phyloP scores from a whole-genome alignment of 129 eudicot species.

The Sambucus nigra region DNA sequence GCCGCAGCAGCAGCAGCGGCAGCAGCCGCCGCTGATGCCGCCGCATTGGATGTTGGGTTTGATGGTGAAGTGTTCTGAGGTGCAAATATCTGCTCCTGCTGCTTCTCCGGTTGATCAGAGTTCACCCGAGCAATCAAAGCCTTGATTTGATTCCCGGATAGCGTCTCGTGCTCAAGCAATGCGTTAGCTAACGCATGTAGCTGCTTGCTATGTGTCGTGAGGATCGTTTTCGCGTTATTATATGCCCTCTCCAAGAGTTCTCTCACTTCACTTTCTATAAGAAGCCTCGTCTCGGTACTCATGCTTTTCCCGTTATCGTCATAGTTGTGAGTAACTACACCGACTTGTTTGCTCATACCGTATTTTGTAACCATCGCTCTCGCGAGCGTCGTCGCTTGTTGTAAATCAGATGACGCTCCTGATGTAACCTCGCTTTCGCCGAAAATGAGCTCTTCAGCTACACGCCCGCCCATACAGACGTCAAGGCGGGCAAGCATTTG shows the following conservation, averaged over 20 bases:
- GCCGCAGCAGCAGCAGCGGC: slow-evolving; percentile 63
- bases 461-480: slow-evolving; percentile 86
- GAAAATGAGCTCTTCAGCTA: slow-evolving; percentile 78
- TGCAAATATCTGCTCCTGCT: slow-evolving; percentile 24
- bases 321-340: slow-evolving; percentile 64
- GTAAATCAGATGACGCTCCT: slow-evolving; percentile 69
- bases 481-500: slow-evolving; percentile 86
- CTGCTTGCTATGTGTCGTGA: slow-evolving; percentile 41
- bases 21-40: slow-evolving; percentile 40
- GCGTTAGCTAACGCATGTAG: slow-evolving; percentile 67
- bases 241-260: slow-evolving; percentile 56
- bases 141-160: slow-evolving; percentile 65
- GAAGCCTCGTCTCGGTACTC: slow-evolving; percentile 75
- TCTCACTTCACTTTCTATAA: slow-evolving; percentile 61
- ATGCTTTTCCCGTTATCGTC: slow-evolving; percentile 77
- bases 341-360: slow-evolving; percentile 83
- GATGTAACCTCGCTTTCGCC: slow-evolving; percentile 79
- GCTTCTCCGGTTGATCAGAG: slow-evolving; percentile 32
- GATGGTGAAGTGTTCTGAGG: slow-evolving; percentile 35
- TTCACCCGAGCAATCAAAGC: slow-evolving; percentile 44
- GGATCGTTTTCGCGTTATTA: slow-evolving; percentile 53
- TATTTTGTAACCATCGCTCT: slow-evolving; percentile 79
- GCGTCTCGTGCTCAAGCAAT: slow-evolving; percentile 63
- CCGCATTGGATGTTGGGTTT: slow-evolving; percentile 38
- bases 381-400: slow-evolving; percentile 64